These are phyloP conservation scores for Fusarium sulawesiense DNA, from an alignment of 2,329 filamentous ascomycete genomes.

Conservation along the genomic window DNA sequence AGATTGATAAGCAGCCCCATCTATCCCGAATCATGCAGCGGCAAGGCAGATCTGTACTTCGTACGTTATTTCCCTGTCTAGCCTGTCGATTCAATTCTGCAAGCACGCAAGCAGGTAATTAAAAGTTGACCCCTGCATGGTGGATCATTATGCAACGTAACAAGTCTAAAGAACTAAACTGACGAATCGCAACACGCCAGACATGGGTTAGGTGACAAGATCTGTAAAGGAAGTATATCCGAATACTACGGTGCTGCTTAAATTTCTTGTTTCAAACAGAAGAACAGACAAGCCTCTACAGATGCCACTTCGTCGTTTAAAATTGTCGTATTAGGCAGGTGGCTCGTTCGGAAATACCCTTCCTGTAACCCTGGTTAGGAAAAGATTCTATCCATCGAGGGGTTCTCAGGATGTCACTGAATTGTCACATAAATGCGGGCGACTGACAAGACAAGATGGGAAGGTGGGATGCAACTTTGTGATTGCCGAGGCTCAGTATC, in stretches of 20 bases:
- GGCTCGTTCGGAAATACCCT: background rate
- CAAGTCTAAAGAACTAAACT: background rate
- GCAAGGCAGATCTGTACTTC: background rate
- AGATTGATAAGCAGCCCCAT: background rate
- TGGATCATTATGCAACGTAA: background rate
- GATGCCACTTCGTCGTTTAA: background rate
- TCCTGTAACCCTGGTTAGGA: background rate
- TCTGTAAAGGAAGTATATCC: background rate
- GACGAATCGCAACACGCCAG: fast-evolving
- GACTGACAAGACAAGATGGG: background rate
- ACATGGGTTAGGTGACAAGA: background rate
- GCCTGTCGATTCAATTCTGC: background rate
- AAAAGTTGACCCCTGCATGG: background rate
- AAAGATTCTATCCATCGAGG: background rate
- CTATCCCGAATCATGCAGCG: background rate
- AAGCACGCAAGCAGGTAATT: background rate
- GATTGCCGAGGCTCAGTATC: background rate
- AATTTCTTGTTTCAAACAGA: background rate
- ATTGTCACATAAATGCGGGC: background rate
- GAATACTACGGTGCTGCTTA: background rate
- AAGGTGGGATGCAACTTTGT: background rate
- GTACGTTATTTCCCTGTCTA: background rate
- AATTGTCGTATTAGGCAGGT: background rate
- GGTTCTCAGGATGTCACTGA: background rate
- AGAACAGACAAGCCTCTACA: fast-evolving